phyloP scores from a whole-genome alignment of 805 yeast genomes.

The Cyberlindnera meyerae region DNA sequence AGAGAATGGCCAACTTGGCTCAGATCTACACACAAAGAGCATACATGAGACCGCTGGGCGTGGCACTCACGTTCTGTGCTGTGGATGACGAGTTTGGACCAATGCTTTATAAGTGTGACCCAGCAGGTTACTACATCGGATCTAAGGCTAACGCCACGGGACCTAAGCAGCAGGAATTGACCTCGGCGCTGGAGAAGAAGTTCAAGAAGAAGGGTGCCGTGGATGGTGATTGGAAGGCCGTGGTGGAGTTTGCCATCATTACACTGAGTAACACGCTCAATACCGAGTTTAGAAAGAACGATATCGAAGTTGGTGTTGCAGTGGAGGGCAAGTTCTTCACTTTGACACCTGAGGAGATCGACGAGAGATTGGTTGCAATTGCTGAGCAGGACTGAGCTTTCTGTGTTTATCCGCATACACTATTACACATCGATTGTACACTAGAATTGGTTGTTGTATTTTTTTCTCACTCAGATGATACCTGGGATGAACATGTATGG shows the following conservation, averaged over 20 bases:
- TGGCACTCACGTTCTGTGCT: constrained; percentile 81
- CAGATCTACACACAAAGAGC: constrained; percentile 97
- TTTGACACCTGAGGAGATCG: constrained; percentile 82
- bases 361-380: constrained; percentile 86
- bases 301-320: constrained; percentile 90
- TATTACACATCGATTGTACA: not conserved
- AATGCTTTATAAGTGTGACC: constrained; percentile 86
- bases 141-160: constrained; percentile 93
- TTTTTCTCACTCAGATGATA: constrained; percentile 44
- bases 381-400: constrained; percentile 93
- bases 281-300: constrained; percentile 91
- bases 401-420: too few relatives aligned
- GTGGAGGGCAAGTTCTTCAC: constrained; percentile 63
- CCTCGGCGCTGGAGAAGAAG: constrained; percentile 83
- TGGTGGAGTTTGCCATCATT: constrained; percentile 84
- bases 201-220: constrained; percentile 71
- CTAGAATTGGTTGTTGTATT: too few relatives aligned
- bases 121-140: constrained; percentile 93
- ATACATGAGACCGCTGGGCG: constrained; percentile 97
- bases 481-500: constrained; percentile 92
- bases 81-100: constrained; percentile 92
- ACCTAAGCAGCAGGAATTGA: constrained; percentile 95
- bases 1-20: constrained; percentile 91
- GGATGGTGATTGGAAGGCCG: constrained; percentile 81
- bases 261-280: constrained; percentile 83